Conservation (phyloP, 2,329 filamentous ascomycete genomes). For the Pseudogymnoascus sp. region DNA sequence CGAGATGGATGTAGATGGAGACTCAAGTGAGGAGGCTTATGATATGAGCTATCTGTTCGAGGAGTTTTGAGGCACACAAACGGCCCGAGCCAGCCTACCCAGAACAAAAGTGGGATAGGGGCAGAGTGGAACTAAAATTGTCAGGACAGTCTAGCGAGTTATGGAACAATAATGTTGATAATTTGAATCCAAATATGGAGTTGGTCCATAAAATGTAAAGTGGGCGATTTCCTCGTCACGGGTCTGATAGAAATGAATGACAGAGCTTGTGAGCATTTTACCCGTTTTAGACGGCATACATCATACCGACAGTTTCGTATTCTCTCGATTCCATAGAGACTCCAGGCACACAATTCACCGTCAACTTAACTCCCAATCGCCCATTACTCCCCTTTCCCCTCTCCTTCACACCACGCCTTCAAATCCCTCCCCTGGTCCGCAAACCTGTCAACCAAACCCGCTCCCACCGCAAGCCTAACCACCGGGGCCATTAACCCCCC, state of each 20-base stretch:
- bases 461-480: slow-evolving; percentile 30
- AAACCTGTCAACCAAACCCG: slow-evolving; percentile 30
- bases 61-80: background rate
- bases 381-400: background rate
- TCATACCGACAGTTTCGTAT: background rate
- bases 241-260: background rate
- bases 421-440: slow-evolving; percentile 35
- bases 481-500: slow-evolving; percentile 33
- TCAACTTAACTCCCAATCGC: background rate
- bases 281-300: background rate
- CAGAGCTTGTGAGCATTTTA: background rate
- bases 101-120: background rate
- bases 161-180: background rate
- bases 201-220: too few relatives aligned
- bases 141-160: background rate
- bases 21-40: background rate
- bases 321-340: background rate
- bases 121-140: background rate
- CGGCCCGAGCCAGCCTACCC: too few relatives aligned
- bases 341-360: background rate
- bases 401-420: slow-evolving; percentile 26
- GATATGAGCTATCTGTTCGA: background rate
- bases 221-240: too few relatives aligned
- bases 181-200: too few relatives aligned
- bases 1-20: background rate